phyloP scores from a whole-genome alignment of 2,329 filamentous ascomycete genomes.

The Mycocentrospora acerina region DNA sequence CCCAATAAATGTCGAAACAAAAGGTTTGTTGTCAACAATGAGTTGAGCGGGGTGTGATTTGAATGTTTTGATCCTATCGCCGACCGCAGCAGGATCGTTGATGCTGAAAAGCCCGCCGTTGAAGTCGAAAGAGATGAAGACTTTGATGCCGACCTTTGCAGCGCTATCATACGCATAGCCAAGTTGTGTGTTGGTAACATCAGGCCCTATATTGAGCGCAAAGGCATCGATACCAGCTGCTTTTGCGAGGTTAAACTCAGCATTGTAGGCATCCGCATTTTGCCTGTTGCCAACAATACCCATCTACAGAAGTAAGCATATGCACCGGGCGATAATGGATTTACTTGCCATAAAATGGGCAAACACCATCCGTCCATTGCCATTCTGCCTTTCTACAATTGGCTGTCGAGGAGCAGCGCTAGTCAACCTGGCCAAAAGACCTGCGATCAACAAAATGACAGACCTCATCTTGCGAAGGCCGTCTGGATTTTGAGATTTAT shows the following conservation, averaged over 20 bases:
- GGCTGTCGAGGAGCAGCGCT: conserved; percentile 15
- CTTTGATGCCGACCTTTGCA: conserved; percentile 8
- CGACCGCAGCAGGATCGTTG: conserved; percentile 15
- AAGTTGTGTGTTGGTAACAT: conserved; percentile 25
- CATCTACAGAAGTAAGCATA: conserved; percentile 17
- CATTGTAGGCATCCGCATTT: conserved; percentile 27
- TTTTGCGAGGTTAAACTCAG: conserved; percentile 29
- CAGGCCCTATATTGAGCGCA: conserved; percentile 33
- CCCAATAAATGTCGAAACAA: conserved; percentile 32
- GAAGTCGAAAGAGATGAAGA: conserved; percentile 16
- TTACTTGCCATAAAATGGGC: conserved; percentile 29
- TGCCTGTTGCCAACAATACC: conserved; percentile 25
- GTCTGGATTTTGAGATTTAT: neutral
- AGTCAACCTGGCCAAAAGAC: conserved; percentile 15
- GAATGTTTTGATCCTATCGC: conserved; percentile 21
- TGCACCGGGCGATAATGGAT: neutral
- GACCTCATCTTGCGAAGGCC: conserved; percentile 1
- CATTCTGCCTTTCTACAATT: conserved; percentile 1
- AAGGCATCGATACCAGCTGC: conserved; percentile 36
- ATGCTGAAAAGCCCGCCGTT: conserved; percentile 15
- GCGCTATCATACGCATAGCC: conserved; percentile 7
- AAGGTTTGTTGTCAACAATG: conserved; percentile 26
- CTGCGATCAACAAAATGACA: conserved; percentile 10
- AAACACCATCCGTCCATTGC: conserved; percentile 15
- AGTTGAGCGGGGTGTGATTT: conserved; percentile 22